These are phyloP conservation scores for Trypanosoma avium DNA, from an alignment of 208 protist species.

Conservation along the genomic window DNA sequence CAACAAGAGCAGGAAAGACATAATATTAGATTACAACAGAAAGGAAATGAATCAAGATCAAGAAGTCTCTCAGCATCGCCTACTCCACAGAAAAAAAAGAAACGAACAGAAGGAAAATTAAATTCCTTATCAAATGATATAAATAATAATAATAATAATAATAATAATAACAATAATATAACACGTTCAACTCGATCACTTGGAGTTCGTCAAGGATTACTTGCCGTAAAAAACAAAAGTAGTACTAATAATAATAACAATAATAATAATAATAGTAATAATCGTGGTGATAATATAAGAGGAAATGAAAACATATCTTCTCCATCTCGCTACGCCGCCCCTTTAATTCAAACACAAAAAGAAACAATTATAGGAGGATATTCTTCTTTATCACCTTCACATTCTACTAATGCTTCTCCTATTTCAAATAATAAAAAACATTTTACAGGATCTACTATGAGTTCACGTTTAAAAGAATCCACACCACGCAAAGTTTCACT, in stretches of 20 bases:
- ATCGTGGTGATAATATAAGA: too few relatives aligned
- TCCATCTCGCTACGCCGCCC: not conserved
- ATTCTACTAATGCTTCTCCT: too few relatives aligned
- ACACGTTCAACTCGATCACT: not conserved
- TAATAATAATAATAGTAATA: too few relatives aligned
- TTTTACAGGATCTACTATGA: too few relatives aligned
- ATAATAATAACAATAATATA: not conserved
- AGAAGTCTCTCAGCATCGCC: not conserved
- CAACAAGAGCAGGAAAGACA: not conserved
- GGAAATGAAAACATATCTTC: not conserved
- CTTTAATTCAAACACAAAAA: too few relatives aligned
- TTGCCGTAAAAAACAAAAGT: not conserved
- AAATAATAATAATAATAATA: not conserved
- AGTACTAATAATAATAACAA: not conserved
- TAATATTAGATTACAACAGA: not conserved
- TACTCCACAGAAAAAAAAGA: slow-evolving; percentile 2
- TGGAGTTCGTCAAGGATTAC: not conserved
- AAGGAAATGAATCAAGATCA: not conserved
- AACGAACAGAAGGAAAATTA: not conserved
- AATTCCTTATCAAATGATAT: not conserved
- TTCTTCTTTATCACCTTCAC: too few relatives aligned
- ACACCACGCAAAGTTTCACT: too few relatives aligned
- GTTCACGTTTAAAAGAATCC: too few relatives aligned
- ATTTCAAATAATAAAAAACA: too few relatives aligned
- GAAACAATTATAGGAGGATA: too few relatives aligned